Evolutionary conservation across 441 rosid genomes (phyloP).

Genomic region (Gossypium gossypioides): DNA sequence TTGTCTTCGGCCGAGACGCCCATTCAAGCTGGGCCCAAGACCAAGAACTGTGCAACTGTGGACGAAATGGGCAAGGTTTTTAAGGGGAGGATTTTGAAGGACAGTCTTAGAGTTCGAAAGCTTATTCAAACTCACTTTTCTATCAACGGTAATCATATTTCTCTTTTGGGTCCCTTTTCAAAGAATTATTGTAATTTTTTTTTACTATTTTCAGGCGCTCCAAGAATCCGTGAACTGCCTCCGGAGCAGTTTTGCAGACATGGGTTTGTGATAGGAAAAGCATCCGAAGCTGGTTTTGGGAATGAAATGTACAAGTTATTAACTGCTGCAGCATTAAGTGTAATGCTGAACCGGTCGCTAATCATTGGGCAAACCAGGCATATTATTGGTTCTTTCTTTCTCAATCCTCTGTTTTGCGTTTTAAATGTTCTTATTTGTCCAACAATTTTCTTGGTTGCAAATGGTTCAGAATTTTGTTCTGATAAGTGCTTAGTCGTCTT

Average conservation of each 20-base stretch:
- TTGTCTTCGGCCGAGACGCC: neutral
- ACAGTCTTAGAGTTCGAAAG: conserved; percentile 53
- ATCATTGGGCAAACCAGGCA: conserved; percentile 99
- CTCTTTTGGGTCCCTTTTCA: neutral
- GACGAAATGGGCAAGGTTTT: conserved; percentile 82
- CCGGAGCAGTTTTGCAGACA: conserved; percentile 71
- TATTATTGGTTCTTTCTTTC: conserved; percentile 95
- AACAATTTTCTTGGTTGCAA: neutral
- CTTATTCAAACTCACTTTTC: conserved; percentile 53
- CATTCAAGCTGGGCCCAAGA: conserved; percentile 13
- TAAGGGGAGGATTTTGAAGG: conserved; percentile 34
- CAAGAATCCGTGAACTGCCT: conserved; percentile 49
- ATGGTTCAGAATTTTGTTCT: no score
- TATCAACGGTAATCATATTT: neutral
- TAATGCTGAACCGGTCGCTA: conserved; percentile 84
- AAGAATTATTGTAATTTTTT: neutral
- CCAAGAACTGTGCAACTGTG: conserved; percentile 63
- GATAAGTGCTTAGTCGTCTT: no score
- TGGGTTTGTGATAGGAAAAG: conserved; percentile 76
- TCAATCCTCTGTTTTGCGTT: conserved; percentile 48
- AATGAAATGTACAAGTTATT: conserved; percentile 94
- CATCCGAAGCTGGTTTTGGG: conserved; percentile 95
- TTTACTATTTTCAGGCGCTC: conserved; percentile 42
- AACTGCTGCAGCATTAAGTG: conserved; percentile 72
- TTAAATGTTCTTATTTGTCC: neutral